Evolutionary conservation across 768 basidiomycete genomes (phyloP).

Genomic region (Pleurotus ostreatus): DNA sequence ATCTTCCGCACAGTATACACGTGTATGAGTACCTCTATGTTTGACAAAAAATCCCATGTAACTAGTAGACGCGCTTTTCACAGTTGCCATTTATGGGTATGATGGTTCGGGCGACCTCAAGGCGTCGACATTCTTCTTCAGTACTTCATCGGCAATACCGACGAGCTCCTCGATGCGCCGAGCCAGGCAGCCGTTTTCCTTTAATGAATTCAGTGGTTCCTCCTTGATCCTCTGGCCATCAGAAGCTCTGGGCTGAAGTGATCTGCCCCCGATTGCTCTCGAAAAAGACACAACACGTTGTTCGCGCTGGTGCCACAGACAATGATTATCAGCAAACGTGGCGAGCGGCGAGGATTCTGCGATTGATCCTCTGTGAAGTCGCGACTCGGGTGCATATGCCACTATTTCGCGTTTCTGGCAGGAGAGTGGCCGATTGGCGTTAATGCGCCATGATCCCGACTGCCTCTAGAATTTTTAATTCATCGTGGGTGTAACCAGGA

Average conservation of each 20-base stretch:
- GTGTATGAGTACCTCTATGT: not conserved
- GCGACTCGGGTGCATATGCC: not conserved
- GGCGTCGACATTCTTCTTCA: not conserved
- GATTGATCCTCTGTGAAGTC: not conserved
- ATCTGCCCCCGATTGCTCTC: not conserved
- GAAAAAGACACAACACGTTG: constrained; percentile 6
- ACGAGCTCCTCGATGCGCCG: not conserved
- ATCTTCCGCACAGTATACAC: not conserved
- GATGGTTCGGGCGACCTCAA: not conserved
- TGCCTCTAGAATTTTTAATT: not conserved
- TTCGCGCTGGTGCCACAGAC: not conserved
- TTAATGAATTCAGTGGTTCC: not conserved
- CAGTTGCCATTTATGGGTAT: not conserved
- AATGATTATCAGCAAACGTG: constrained; percentile 7
- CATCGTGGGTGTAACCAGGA: constrained; percentile 2
- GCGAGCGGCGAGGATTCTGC: not conserved
- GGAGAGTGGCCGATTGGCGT: not conserved
- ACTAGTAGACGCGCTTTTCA: not conserved
- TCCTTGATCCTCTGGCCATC: constrained; percentile 1
- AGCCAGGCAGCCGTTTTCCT: not conserved
- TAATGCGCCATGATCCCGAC: not conserved
- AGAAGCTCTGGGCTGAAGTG: not conserved
- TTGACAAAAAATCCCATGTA: not conserved
- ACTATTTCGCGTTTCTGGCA: not conserved
- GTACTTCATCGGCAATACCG: no score